Evolutionary conservation across 2,329 filamentous ascomycete genomes (phyloP), one percentile per base, ranked within the genome.

Genomic region (Scleromitrula shiraiana): DNA sequence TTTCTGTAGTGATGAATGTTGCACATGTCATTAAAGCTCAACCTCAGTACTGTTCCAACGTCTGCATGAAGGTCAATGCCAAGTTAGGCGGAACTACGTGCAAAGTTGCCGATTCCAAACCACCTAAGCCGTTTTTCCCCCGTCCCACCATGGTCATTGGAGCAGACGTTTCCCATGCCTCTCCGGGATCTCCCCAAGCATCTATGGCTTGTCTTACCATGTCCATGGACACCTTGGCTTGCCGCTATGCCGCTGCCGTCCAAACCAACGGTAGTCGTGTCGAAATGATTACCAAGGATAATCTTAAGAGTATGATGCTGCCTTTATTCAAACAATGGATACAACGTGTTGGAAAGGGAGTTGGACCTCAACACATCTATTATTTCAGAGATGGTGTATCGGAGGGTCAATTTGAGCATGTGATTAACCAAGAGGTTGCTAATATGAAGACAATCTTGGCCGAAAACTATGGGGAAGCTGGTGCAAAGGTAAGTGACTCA

Each of bases 51-150:
- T 84, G 87, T 60, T 93, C 87, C 1, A 98, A 98, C 53, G 88
- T 98, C 0, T 78, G 82, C 54, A 93, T 98, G 88, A 98, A 98
- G 70, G 81, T 98, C 56, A 97, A 98, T 59, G 85, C 88, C 3
- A 98, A 98, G 70, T 76, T 98, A 2, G 93, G 93, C 12, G 93
- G 93, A 5, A 76, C 79, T 0, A 96, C 88, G 1, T 82, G 69
- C 51, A 42, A 72, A 50, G 49, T 56, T 35, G 41, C 48, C 15
- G 47, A 48, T 24, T 8, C n/a, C 0, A 53, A 49, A 6, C 29
- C 45, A 10, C 15, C 39, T 23, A 52, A 41, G 59, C 63, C 15
- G 2, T 73, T 71, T 52, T 76, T 75, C 57, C 61, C 63, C 1
- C 62, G 61, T 0, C 76, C 81, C 0, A 93, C 88, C 0, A 84